Base-by-base conservation (phyloP, 2,329 filamentous ascomycete genomes). In the Lachnellula arida region DNA sequence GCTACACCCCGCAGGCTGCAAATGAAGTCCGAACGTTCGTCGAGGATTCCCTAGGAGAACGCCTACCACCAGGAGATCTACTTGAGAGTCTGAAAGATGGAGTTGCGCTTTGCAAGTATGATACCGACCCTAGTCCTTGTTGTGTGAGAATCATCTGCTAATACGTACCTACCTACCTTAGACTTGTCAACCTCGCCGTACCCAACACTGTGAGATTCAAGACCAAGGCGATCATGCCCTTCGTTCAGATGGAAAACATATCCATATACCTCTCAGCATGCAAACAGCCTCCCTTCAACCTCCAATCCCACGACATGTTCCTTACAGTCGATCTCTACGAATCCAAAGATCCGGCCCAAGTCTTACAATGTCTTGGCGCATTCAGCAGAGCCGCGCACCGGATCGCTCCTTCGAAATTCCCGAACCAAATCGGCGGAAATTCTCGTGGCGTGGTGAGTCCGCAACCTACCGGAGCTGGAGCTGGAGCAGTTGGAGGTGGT, bases 231-330 rank as follows among this genome's bases (percentile, higher is more conserved):
- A 76, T 85, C 42, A 97, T 97, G 93, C 94, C 94, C 0, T 99
- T 99, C 71, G 93, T 97, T 42, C 94, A 99, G 74, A 97, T 97
- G 92, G 94, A 99, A 73, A 99, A 99, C 71, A 97, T 99, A 69
- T 95, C 92, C 4, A 90, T 96, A 70, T 99, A 97, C 74, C 84
- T 99, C 53, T 85, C 84, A 68, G 91, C 91, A 58, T 96, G 92
- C 76, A 89, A 96, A 73, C 78, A 82, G 50, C 84, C 89, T 25
- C 94, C 94, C 0, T 78, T 99, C 51, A 92, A 86, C 72, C 84
- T 99, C 57, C 91, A 90, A 56, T 86, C 92, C 46, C 94, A 99
- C 76, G 94, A 99, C 73, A 86, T 92, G 63, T 99, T 99, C 75
- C 84, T 97, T 59, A 99, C 94, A 5, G 93, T 99, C 71, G 94